A percentile compares a stretch with the other conserved stretches of the same genome.
phyloP scores from a whole-genome alignment of 106 monocot species.

The Dendrobium nobile region DNA sequence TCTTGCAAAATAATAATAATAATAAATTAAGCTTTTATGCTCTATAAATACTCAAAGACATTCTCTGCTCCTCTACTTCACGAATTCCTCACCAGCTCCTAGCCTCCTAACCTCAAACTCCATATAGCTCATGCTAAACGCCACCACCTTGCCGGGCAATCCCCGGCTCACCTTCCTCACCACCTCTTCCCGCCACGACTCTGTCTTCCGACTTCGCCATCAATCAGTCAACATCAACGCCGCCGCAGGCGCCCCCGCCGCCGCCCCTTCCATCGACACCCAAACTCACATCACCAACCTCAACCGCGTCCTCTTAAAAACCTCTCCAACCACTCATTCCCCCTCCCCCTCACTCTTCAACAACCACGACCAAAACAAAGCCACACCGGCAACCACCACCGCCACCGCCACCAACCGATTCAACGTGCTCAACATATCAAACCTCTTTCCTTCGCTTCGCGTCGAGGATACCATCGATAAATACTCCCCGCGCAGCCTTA shows the following conservation, averaged over 20 bases:
- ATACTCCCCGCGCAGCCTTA: slow-evolving; percentile 61
- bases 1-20: too few relatives aligned
- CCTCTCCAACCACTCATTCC: neutral
- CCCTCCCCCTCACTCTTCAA: neutral
- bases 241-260: neutral
- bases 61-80: too few relatives aligned
- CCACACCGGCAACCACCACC: neutral
- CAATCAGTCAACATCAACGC: neutral
- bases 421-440: slow-evolving; percentile 22
- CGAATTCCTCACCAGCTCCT: neutral
- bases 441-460: neutral
- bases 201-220: neutral
- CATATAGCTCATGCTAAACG: neutral
- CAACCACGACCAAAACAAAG: neutral
- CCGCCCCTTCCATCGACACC: slow-evolving; percentile 11
- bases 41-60: too few relatives aligned
- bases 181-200: neutral
- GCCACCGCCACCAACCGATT: neutral
- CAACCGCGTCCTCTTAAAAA: slow-evolving; percentile 33
- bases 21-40: too few relatives aligned
- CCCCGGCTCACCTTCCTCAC: neutral
- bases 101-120: neutral
- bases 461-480: slow-evolving; percentile 10
- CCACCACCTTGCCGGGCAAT: neutral
- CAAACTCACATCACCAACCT: slow-evolving; percentile 61